phyloP scores from a whole-genome alignment of 2,329 filamentous ascomycete species.

The Aspergillus hortae region DNA sequence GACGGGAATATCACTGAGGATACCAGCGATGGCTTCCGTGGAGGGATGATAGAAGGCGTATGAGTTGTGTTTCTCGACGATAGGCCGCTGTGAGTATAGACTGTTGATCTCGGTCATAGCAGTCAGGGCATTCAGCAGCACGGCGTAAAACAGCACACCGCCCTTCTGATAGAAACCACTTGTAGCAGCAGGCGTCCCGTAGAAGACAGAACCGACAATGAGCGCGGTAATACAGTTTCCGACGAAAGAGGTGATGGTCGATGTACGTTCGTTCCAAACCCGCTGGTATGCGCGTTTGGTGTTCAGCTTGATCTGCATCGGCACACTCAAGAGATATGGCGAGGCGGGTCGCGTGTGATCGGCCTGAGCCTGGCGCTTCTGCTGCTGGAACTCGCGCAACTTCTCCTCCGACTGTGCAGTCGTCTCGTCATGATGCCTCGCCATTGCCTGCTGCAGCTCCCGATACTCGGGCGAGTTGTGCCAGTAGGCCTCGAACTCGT shows the following conservation, averaged over 20 bases:
- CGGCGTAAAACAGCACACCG: conserved; percentile 78
- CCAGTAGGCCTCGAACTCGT: conserved; percentile 62
- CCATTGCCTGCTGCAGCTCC: conserved; percentile 36
- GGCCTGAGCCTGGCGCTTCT: conserved; percentile 35
- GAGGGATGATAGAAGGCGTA: conserved; percentile 29
- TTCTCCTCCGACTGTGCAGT: conserved; percentile 27
- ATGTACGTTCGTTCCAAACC: conserved; percentile 67
- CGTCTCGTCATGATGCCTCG: conserved; percentile 31
- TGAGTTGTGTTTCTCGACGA: conserved; percentile 28
- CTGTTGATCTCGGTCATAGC: conserved; percentile 41
- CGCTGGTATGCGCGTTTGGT: conserved; percentile 75
- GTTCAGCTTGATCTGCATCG: conserved; percentile 70
- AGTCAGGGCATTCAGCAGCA: conserved; percentile 78
- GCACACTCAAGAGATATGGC: conserved; percentile 74
- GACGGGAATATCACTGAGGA: conserved; percentile 57
- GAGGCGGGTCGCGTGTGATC: conserved; percentile 58
- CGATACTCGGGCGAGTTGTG: conserved; percentile 48
- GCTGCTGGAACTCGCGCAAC: conserved; percentile 29
- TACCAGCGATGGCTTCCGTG: conserved; percentile 13
- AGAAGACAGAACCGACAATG: conserved; percentile 77
- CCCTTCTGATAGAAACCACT: conserved; percentile 71
- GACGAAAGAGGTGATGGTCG: conserved; percentile 61
- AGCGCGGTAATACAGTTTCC: conserved; percentile 71
- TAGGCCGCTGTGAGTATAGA: conserved; percentile 21
- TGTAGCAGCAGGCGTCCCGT: conserved; percentile 63